Evolutionary conservation across 2,329 filamentous ascomycete species (phyloP).

Genomic region (Penicillium sp.): DNA sequence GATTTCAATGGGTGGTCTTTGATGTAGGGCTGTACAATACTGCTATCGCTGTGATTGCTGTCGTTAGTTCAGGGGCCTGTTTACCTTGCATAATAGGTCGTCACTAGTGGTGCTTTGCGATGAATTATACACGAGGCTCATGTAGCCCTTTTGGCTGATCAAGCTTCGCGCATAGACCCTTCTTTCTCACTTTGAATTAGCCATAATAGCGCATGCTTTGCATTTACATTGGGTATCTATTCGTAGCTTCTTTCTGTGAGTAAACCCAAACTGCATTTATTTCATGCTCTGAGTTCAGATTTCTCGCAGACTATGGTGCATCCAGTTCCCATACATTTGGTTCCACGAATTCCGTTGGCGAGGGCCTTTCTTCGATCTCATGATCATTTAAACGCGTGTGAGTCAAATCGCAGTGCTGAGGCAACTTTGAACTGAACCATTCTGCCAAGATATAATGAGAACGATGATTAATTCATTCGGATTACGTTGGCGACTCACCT

Average conservation of each 20-base stretch:
- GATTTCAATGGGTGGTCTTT: too few species aligned
- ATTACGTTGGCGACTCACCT: neutral
- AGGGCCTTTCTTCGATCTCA: neutral
- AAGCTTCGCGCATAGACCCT: too few species aligned
- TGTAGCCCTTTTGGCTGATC: too few species aligned
- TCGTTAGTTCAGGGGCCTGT: too few species aligned
- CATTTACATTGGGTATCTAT: neutral
- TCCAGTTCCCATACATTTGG: neutral
- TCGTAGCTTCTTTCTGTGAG: neutral
- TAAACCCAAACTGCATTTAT: neutral
- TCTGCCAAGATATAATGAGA: neutral
- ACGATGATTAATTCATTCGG: neutral
- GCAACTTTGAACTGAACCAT: neutral
- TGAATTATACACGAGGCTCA: too few species aligned
- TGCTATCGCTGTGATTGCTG: too few species aligned
- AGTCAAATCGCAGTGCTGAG: neutral
- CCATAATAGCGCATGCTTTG: neutral
- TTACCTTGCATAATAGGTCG: too few species aligned
- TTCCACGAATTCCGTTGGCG: neutral
- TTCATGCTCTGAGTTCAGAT: neutral
- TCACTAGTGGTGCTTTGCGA: too few species aligned
- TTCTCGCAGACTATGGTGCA: neutral
- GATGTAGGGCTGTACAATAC: too few species aligned
- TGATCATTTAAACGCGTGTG: neutral
- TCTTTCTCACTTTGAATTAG: neutral